phyloP scores from a whole-genome alignment of 2,329 filamentous ascomycete genomes.

The Clonostachys sp. region DNA sequence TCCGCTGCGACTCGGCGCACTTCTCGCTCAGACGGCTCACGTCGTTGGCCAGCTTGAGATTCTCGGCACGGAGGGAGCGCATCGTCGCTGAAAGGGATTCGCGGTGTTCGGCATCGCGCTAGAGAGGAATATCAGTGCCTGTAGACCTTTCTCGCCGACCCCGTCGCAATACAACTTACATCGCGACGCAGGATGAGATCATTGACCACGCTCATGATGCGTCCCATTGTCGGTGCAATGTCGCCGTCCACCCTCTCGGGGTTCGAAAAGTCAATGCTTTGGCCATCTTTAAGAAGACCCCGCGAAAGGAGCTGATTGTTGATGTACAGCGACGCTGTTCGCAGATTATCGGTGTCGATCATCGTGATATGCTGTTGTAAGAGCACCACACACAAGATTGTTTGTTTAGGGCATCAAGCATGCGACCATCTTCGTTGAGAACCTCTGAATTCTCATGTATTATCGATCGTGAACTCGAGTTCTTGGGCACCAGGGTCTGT shows the following conservation, averaged over 20 bases:
- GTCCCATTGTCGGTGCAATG: conserved; percentile 63
- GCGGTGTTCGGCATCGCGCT: conserved; percentile 87
- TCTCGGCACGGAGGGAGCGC: conserved; percentile 69
- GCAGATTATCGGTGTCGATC: conserved; percentile 57
- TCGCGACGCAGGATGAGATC: conserved; percentile 88
- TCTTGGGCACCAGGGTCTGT: no score
- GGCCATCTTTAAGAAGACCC: conserved; percentile 62
- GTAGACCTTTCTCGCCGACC: conserved; percentile 21
- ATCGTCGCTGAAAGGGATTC: conserved; percentile 79
- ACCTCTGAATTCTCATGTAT: no score
- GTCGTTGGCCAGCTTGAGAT: conserved; percentile 67
- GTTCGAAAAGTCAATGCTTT: conserved; percentile 76
- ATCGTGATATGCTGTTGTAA: conserved; percentile 20
- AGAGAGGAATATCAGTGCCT: conserved; percentile 3
- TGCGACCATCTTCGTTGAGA: no score
- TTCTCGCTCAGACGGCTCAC: conserved; percentile 54
- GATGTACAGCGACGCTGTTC: conserved; percentile 66
- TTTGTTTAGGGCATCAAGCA: no score
- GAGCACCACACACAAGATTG: no score
- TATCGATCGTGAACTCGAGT: no score
- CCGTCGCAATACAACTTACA: conserved; percentile 39
- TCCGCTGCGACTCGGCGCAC: conserved; percentile 48
- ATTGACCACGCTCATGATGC: conserved; percentile 89
- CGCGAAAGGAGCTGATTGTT: conserved; percentile 67
- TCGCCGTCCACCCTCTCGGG: conserved; percentile 58